Percentiles rank a stretch among this genome's conserved stretches.
phyloP scores from a whole-genome alignment of 1,139 yeast genomes.

The Hyphopichia fennica region DNA sequence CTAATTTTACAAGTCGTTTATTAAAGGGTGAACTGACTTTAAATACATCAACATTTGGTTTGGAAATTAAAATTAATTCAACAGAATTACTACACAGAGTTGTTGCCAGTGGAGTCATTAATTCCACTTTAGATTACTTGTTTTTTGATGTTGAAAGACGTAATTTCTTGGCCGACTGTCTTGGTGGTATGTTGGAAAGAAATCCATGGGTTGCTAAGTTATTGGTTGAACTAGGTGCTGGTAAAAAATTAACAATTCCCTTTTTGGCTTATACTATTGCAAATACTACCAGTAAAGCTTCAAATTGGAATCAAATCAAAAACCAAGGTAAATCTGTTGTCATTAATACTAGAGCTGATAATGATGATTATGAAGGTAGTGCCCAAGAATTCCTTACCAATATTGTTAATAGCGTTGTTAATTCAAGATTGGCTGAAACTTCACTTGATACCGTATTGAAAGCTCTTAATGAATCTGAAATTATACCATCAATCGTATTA shows the following conservation, averaged over 20 bases:
- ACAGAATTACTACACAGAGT: constrained; percentile 19
- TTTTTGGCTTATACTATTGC: constrained; percentile 27
- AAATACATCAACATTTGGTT: constrained; percentile 7
- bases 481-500: constrained; percentile 29
- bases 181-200: constrained; percentile 25
- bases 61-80: constrained; percentile 23
- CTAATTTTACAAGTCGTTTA: constrained; percentile 16
- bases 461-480: constrained; percentile 35
- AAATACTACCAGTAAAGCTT: constrained; percentile 23
- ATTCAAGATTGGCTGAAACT: constrained; percentile 23
- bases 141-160: constrained; percentile 32
- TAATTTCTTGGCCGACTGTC: constrained; percentile 19
- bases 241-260: constrained; percentile 26
- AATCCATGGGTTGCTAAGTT: constrained; percentile 30
- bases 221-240: constrained; percentile 33
- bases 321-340: constrained; percentile 4
- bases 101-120: constrained; percentile 25
- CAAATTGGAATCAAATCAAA: constrained; percentile 7
- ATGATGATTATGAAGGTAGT: constrained; percentile 27
- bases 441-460: constrained; percentile 25
- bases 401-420: constrained; percentile 26
- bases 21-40: constrained; percentile 8
- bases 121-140: constrained; percentile 22
- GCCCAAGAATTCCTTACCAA: constrained; percentile 35
- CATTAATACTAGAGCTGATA: constrained; percentile 12